Evolutionary conservation across 2,329 filamentous ascomycete species (phyloP).

Genomic region (Trichoderma lentiforme): DNA sequence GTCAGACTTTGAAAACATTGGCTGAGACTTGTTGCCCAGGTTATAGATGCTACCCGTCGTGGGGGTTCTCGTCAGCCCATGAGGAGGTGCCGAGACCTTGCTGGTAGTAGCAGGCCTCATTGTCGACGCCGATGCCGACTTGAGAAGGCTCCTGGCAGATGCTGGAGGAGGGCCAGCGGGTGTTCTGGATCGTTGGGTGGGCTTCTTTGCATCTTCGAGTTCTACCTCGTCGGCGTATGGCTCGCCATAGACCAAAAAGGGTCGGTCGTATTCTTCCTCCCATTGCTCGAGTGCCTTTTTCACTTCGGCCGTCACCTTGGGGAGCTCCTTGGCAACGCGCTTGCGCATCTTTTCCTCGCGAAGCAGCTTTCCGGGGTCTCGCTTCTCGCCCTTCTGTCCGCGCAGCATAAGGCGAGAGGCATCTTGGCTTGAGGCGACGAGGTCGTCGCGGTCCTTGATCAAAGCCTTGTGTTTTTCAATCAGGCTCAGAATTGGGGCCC

Average conservation of each 20-base stretch:
- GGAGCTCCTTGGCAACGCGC: slow-evolving; percentile 91
- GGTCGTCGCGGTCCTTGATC: slow-evolving; percentile 80
- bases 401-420: slow-evolving; percentile 89
- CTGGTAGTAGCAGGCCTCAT: slow-evolving; percentile 19
- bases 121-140: slow-evolving; percentile 1
- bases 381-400: slow-evolving; percentile 87
- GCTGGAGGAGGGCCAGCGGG: slow-evolving; percentile 60
- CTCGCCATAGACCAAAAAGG: slow-evolving; percentile 90
- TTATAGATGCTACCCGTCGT: slow-evolving; percentile 37
- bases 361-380: slow-evolving; percentile 89
- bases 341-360: slow-evolving; percentile 99
- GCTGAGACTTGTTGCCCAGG: slow-evolving; percentile 29
- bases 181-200: slow-evolving; percentile 63
- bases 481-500: slow-evolving; percentile 75
- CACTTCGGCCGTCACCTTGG: slow-evolving; percentile 84
- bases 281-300: slow-evolving; percentile 76
- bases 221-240: slow-evolving; percentile 86
- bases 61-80: slow-evolving; percentile 53
- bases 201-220: slow-evolving; percentile 54
- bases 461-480: slow-evolving; percentile 81
- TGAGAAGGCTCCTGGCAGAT: slow-evolving; percentile 29
- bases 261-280: slow-evolving; percentile 91
- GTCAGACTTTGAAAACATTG: slow-evolving; percentile 20
- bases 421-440: slow-evolving; percentile 89
- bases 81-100: slow-evolving; percentile 35